A percentile compares a stretch with the other conserved stretches of the same genome.
Evolutionary conservation across 2,329 filamentous ascomycete species (phyloP).

Genomic region (Botrytis galanthina): DNA sequence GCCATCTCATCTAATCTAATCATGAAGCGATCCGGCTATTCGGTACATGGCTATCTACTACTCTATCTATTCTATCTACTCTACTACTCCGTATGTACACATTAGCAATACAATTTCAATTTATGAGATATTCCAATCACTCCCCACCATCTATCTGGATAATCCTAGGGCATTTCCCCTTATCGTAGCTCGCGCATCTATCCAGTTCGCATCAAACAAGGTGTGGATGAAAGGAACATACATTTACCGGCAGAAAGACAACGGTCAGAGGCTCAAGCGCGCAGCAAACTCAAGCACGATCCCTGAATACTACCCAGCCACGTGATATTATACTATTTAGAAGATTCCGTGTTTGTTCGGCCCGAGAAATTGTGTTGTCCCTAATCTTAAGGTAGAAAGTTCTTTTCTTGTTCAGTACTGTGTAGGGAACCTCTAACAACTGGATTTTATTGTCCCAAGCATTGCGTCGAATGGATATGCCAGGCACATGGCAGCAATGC

Average conservation of each 20-base stretch:
- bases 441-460: no score
- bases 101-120: background rate
- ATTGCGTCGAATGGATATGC: background rate
- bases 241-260: background rate
- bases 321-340: background rate
- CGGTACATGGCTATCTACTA: background rate
- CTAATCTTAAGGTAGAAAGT: background rate
- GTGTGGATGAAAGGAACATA: background rate
- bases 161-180: slow-evolving; percentile 6
- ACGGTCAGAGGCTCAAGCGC: background rate
- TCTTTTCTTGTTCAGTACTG: background rate
- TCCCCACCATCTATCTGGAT: background rate
- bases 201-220: background rate
- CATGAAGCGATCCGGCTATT: background rate
- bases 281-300: background rate
- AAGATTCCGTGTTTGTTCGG: background rate
- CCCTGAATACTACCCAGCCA: background rate
- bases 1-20: background rate
- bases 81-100: background rate
- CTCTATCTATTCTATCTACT: background rate
- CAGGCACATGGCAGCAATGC: background rate
- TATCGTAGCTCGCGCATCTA: background rate
- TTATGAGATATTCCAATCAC: background rate
- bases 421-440: no score
- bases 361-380: background rate